phyloP scores from a whole-genome alignment of 495 filamentous ascomycete genomes.

The Talaromyces wortmannii region DNA sequence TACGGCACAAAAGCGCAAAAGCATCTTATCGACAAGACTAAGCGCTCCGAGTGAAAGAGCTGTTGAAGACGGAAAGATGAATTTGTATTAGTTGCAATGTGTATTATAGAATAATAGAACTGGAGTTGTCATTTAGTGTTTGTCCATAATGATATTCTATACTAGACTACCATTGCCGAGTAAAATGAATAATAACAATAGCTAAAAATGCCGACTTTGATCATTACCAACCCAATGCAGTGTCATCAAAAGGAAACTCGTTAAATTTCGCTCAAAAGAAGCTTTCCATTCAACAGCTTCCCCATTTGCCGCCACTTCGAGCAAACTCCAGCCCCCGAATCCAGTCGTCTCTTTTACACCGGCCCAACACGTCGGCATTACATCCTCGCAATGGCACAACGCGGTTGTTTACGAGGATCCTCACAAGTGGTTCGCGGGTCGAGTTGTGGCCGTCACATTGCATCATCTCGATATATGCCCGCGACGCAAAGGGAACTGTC shows the following conservation, averaged over 20 bases:
- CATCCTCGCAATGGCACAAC: slow-evolving; percentile 67
- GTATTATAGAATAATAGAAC: slow-evolving; percentile 2
- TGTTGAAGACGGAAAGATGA: not conserved
- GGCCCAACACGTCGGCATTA: slow-evolving; percentile 54
- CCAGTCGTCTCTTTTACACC: slow-evolving; percentile 59
- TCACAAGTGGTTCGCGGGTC: slow-evolving; percentile 52
- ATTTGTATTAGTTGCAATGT: not conserved
- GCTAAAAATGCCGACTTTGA: not conserved
- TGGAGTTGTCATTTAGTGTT: no score
- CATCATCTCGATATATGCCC: slow-evolving; percentile 84
- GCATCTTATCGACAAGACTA: not conserved
- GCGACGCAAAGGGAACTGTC: slow-evolving; percentile 72
- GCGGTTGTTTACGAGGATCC: slow-evolving; percentile 75
- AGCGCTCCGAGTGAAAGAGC: not conserved
- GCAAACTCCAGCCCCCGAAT: slow-evolving; percentile 68
- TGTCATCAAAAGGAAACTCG: no score
- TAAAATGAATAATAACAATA: not conserved
- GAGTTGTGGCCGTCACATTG: slow-evolving; percentile 33
- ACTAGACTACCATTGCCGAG: not conserved
- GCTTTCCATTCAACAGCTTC: slow-evolving; percentile 43
- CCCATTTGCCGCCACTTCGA: slow-evolving; percentile 62
- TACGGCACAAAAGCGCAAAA: slow-evolving; percentile 3
- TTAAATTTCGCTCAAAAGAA: not conserved
- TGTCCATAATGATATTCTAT: not conserved
- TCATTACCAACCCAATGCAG: no score